These are phyloP conservation scores for Mycena vitilis DNA, from an alignment of 768 basidiomycete species.

Conservation along the genomic window DNA sequence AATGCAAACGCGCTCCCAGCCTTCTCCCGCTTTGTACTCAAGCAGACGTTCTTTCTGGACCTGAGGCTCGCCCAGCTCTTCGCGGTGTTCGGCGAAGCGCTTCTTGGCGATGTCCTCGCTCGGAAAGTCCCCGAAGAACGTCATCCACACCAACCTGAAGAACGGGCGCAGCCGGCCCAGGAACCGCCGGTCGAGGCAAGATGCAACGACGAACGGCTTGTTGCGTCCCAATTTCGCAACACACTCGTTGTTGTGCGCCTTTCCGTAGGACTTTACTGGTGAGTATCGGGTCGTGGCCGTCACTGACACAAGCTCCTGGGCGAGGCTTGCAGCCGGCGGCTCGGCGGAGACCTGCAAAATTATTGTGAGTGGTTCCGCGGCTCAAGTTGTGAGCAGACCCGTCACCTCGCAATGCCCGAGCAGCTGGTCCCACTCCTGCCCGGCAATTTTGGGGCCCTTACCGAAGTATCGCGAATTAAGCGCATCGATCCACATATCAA, in stretches of 20 bases:
- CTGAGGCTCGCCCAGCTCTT: constrained; percentile 3
- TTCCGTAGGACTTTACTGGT: constrained; percentile 4
- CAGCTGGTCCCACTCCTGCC: constrained; percentile 30
- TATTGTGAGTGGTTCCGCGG: neutral
- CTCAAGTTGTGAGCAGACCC: no score
- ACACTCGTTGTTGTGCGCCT: constrained; percentile 1
- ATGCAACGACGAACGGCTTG: constrained; percentile 31
- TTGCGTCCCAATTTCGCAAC: constrained; percentile 31
- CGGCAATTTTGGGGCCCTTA: constrained; percentile 20
- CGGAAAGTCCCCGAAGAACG: constrained; percentile 33
- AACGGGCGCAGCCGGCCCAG: constrained; percentile 27
- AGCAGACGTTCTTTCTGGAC: constrained; percentile 21
- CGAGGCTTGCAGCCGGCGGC: constrained; percentile 13
- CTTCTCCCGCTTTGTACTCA: constrained; percentile 31
- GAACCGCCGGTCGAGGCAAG: constrained; percentile 31
- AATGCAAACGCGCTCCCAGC: constrained; percentile 32
- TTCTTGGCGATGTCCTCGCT: constrained; percentile 31
- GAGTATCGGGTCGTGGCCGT: constrained; percentile 2
- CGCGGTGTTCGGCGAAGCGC: constrained; percentile 21
- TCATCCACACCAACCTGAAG: constrained; percentile 31
- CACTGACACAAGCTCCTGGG: constrained; percentile 23
- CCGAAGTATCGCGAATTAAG: constrained; percentile 30
- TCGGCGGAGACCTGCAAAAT: constrained; percentile 2
- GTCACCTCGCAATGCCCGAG: constrained; percentile 30
- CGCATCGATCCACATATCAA: constrained; percentile 31